Base-by-base conservation (phyloP, 2,329 filamentous ascomycete genomes). In the Apiospora kogelbergensis region DNA sequence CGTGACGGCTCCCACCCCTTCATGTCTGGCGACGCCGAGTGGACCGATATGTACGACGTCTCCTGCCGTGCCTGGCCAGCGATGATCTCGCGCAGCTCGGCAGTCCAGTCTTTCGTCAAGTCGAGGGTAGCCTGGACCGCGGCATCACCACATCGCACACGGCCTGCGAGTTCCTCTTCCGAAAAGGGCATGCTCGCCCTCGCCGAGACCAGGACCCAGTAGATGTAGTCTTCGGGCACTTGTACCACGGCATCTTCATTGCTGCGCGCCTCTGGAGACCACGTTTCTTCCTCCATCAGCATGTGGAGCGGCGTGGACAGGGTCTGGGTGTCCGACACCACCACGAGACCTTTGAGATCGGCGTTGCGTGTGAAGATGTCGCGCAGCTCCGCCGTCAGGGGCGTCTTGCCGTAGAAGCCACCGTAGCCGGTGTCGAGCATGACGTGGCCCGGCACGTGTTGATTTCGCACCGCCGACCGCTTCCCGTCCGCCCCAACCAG, bases 371-470 rank as follows among this genome's bases (percentile, higher is more conserved):
- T 70, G 30, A 77, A 72, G 0, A 67, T 64, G 15, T 66, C 63
- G 4, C 68, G 26, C 13, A 79, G 68, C 42, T 78, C 75, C 2
- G 68, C 53, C 2, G 74, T 79, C 30, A 81, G 45, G 2, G 75
- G 73, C 1, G 81, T 82, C 70, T 81, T 82, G 24, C 81, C 81
- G 66, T 80, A 84, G 13, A 84, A 75, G 33, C 78, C 77, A 13
- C 79, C 73, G 20, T 77, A 76, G 10, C 77, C 75, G 0, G 81
- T 81, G 69, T 84, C 82, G 5, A 84, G 65, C 5, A 76, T 69
- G 24, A 74, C 70, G 44, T 77, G 75, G 0, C 76, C 66, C 0
- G 82, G 82, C 2, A 82, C 69, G 22, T 78, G 71, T 67, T 83
- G 81, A 37, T 72, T 77, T 6, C 81, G 75, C n/a, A 81, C 76